These are phyloP conservation scores for Fusarium sp. DNA, from an alignment of 2,329 filamentous ascomycete genomes.

Conservation along the genomic window DNA sequence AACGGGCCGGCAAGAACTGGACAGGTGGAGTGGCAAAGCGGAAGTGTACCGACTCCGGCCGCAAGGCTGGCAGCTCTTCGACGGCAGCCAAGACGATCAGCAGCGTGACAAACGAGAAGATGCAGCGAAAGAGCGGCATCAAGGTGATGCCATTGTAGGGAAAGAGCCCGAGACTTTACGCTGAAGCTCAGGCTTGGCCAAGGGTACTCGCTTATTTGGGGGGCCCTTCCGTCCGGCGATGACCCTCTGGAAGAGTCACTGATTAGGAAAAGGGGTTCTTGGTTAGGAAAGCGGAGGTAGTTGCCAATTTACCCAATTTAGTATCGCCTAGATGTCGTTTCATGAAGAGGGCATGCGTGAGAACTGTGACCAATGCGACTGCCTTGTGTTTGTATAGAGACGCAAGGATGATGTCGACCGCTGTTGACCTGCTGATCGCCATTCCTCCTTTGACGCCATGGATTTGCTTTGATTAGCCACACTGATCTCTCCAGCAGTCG, in stretches of 20 bases:
- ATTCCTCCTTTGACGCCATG: background rate
- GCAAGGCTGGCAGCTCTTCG: conserved; percentile 48
- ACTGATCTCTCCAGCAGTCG: background rate
- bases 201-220: background rate
- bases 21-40: conserved; percentile 48
- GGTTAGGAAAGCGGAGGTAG: too few species aligned
- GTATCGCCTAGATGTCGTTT: too few species aligned
- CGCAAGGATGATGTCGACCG: too few species aligned
- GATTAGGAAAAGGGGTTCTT: background rate
- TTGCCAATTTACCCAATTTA: background rate
- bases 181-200: background rate
- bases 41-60: conserved; percentile 44
- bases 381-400: too few species aligned
- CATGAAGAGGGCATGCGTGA: too few species aligned
- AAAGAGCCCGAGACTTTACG: background rate
- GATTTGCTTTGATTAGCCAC: background rate
- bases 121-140: conserved; percentile 52
- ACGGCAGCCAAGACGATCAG: conserved; percentile 37
- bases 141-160: conserved; percentile 48
- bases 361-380: too few species aligned
- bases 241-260: background rate
- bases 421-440: too few species aligned
- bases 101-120: conserved; percentile 38
- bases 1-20: conserved; percentile 46
- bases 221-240: background rate